Base-by-base conservation (phyloP, 1,139 yeast genomes). In the Hansenula sp. region DNA sequence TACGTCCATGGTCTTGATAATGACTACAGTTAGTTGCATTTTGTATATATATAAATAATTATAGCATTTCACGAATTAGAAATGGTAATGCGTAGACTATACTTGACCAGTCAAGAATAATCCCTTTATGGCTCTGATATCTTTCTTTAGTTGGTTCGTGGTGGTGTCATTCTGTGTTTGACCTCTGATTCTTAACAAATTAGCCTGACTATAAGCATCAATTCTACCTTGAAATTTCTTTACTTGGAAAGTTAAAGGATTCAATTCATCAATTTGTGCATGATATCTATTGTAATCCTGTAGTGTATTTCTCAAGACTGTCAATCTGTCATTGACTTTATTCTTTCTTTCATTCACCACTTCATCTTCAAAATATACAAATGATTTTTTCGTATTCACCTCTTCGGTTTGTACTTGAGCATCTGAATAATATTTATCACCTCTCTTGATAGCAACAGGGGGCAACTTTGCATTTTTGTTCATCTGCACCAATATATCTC, bases 361-460 rank as follows among this genome's bases (percentile, higher is more conserved):
- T 12, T 40, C 42, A 20, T 44, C 45, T 21, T 40, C 40, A 19
- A 40, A 44, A 7, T 41, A 34, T 10, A 46, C 42, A 14, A 39
- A 19, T n/a, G 39, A 17, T 3, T 42, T 35, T 45, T 29, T 4
- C 34, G 34, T 26, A 40, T 40, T n/a, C 24, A 24, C 25, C n/a
- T 39, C 36, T 11, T 48, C 60, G 0, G 69, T 55, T 46, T 66
- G 53, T 40, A 57, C 51, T 41, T 64, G 59, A 2, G 73, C 66
- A 46, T 71, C 76, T 3, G 71, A 65, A 40, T 68, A 65, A 20
- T 61, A 46, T 35, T 60, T 60, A 13, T 68, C 73, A 24, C 66
- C 65, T 38, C 68, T 64, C 27, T 64, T 67, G n/a, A 69, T 53
- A 6, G 61, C 62, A 14, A 69, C 62, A 3, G 62, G 48, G 4